Conservation (phyloP, 495 filamentous ascomycete genomes). For the Penicillium flavigenum region DNA sequence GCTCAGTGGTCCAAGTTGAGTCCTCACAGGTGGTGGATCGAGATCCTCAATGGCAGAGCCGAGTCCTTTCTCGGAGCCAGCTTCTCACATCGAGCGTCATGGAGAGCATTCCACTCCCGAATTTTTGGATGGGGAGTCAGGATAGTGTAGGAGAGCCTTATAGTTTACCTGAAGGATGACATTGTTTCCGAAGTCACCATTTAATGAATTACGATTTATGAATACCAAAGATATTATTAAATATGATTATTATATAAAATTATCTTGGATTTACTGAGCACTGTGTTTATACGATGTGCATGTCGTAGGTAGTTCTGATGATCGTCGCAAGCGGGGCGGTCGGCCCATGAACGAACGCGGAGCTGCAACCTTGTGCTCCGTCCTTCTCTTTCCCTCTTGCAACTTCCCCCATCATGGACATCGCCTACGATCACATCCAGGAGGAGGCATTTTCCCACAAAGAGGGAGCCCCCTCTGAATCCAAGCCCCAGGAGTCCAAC, state of each 20-base stretch:
- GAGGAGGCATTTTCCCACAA: conserved; percentile 73
- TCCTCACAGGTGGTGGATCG: conserved; percentile 45
- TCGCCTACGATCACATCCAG: conserved; percentile 96
- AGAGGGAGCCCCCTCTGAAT: conserved; percentile 32
- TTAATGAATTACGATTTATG: conserved; percentile 22
- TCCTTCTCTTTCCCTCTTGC: conserved; percentile 8
- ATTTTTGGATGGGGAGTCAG: conserved; percentile 44
- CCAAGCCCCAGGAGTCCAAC: conserved; percentile 42
- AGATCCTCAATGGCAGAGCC: conserved; percentile 19
- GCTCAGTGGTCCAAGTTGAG: conserved; percentile 43
- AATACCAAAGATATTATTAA: neutral
- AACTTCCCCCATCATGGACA: conserved; percentile 64
- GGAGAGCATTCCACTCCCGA: conserved; percentile 47
- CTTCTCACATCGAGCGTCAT: conserved; percentile 48
- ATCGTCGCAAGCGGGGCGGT: conserved; percentile 31
- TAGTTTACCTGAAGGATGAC: conserved; percentile 27
- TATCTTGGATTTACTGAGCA: neutral
- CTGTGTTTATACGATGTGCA: neutral
- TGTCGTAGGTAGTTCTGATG: neutral
- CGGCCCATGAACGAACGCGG: conserved; percentile 31
- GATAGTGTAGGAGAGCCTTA: conserved; percentile 49
- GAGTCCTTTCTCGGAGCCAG: conserved; percentile 38
- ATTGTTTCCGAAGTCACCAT: neutral
- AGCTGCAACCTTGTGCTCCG: conserved; percentile 24
- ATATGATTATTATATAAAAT: neutral